Evolutionary conservation across 176 grass and related monocot genomes (phyloP), one percentile per base, ranked within the genome.

Genomic region (Carex myosuroides): DNA sequence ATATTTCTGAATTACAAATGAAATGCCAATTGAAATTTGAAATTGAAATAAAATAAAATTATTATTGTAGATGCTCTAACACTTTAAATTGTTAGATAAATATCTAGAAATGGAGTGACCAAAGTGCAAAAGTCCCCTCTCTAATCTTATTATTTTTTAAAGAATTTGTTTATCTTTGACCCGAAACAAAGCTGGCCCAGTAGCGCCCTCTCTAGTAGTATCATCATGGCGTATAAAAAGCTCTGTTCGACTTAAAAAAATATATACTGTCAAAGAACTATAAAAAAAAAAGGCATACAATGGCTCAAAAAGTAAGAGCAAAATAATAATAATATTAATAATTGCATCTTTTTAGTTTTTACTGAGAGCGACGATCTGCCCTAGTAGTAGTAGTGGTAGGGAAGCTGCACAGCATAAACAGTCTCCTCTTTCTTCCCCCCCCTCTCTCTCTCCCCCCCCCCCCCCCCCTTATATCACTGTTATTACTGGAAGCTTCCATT

Each of bases 281-380:
- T 59, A 63, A 76, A 54, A 54, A 54, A 54, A 66, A 65, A 60
- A 54, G 70, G 61, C 48, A 84, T 13, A 55, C 42, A 2, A 79
- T 79, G 76, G 54, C 41, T 35, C 21, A 83, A 83, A 83, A 83
- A 83, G 62, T 64, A 67, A 50, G 42, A 82, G 6, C 18, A 13
- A 42, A 54, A 75, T 29, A 75, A 75, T 53, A 75, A 75, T 75
- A 50, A 54, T 29, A 32, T 10, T 83, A 83, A 89, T 89, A 82
- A 89, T 85, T 76, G 83, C 87, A 65, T 64, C 83, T 85, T 85
- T 85, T 82, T 89, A 78, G 67, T 82, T 84, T 85, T 84, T 89
- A 84, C 83, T 89, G 64, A 74, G 66, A 89, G 67, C 35, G 65
- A 82, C 52, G 81, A 79, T 80, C 74, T 62, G 73, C 52, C 73